A percentile compares a stretch with the other conserved stretches of the same genome.
These are phyloP conservation scores for Cephalotrichum gorgonifer DNA, from an alignment of 2,329 filamentous ascomycete genomes.

Conservation along the genomic window DNA sequence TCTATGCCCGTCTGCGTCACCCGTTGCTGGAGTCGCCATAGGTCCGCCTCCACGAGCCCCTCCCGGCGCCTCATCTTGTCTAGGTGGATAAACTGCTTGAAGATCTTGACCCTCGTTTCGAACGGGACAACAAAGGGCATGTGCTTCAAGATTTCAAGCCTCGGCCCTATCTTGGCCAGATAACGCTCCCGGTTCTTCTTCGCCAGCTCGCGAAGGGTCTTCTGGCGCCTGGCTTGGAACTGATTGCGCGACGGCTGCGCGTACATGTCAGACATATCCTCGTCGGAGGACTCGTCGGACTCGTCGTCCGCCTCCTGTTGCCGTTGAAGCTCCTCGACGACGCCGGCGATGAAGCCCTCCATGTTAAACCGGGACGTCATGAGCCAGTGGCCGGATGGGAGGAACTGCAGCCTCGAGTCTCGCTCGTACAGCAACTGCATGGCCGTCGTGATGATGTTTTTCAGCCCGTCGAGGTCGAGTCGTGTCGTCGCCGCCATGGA, in stretches of 20 bases:
- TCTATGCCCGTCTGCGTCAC: background rate
- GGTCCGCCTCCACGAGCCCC: conserved; percentile 41
- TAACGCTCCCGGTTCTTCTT: conserved; percentile 59
- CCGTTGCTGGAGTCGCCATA: conserved; percentile 9
- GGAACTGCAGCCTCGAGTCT: conserved; percentile 78
- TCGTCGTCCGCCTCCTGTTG: conserved; percentile 10
- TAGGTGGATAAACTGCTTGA: conserved; percentile 79
- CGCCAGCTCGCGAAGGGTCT: conserved; percentile 52
- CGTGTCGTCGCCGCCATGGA: conserved; percentile 12
- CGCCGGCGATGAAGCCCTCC: conserved; percentile 74
- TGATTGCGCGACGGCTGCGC: conserved; percentile 41
- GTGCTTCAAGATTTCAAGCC: conserved; percentile 83
- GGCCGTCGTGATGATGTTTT: conserved; percentile 67
- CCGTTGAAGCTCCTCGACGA: conserved; percentile 67
- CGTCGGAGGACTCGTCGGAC: conserved; percentile 3
- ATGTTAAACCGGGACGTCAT: conserved; percentile 87
- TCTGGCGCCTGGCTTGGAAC: conserved; percentile 54
- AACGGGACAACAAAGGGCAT: conserved; percentile 98
- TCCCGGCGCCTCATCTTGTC: conserved; percentile 66
- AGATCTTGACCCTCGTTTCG: conserved; percentile 80
- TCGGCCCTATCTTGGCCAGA: conserved; percentile 70
- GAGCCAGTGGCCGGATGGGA: conserved; percentile 80
- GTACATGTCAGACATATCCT: background rate
- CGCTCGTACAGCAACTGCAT: conserved; percentile 85
- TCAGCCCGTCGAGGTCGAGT: conserved; percentile 66